These are phyloP conservation scores for Lipomyces yarrowii DNA, from an alignment of 1,139 yeast species.

Conservation along the genomic window DNA sequence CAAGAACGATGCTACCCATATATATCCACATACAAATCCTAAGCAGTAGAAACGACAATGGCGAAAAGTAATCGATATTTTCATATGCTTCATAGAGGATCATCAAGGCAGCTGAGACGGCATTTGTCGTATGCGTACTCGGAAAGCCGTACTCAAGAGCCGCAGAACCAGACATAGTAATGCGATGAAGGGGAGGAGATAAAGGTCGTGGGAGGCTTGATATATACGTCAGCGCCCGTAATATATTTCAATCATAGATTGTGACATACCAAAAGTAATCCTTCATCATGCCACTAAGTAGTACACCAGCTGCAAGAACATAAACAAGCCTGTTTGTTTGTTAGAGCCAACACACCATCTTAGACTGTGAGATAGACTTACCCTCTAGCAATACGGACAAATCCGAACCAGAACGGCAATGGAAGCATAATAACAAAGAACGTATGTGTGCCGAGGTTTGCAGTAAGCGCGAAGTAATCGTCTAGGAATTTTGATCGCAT, in stretches of 20 bases:
- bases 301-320: conserved; percentile 84
- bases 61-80: conserved; percentile 26
- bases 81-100: conserved; percentile 23
- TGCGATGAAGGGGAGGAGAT: conserved; percentile 88
- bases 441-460: conserved; percentile 90
- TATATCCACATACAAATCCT: conserved; percentile 48
- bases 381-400: conserved; percentile 54
- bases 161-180: conserved; percentile 86
- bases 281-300: conserved; percentile 72
- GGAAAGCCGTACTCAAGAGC: conserved; percentile 96
- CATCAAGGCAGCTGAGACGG: conserved; percentile 58
- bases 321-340: conserved; percentile 54
- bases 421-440: conserved; percentile 91
- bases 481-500: conserved; percentile 61
- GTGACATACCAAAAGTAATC: conserved; percentile 64
- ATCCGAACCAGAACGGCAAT: conserved; percentile 82
- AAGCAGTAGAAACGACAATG: conserved; percentile 21
- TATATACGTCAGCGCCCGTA: background rate
- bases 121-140: conserved; percentile 89
- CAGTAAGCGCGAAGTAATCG: conserved; percentile 82
- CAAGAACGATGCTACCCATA: conserved; percentile 68
- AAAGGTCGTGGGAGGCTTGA: conserved; percentile 75
- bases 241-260: background rate
- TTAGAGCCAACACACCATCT: background rate
- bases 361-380: conserved; percentile 4